Conservation (phyloP, 805 yeast genomes). For the Monosporozyma servazzii region DNA sequence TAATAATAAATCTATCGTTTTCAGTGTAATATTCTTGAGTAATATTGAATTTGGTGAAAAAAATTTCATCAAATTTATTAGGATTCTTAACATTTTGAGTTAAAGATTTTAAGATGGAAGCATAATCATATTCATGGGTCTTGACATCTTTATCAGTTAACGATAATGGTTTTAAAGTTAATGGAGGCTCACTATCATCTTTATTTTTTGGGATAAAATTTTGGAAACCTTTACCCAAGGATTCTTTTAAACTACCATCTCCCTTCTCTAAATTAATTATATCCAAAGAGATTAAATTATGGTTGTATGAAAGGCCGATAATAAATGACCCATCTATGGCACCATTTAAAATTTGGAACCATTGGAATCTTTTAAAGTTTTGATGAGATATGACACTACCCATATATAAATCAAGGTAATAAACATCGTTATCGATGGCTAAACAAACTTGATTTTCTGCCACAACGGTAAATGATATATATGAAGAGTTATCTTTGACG, state of each 20-base stretch:
- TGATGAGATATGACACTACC: conserved; percentile 7
- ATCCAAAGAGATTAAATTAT: conserved; percentile 16
- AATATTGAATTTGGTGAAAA: conserved; percentile 28
- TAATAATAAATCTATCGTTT: conserved; percentile 51
- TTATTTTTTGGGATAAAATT: conserved; percentile 2
- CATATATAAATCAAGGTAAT: conserved; percentile 20
- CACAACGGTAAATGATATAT: conserved; percentile 21
- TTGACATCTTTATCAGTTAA: conserved; percentile 9
- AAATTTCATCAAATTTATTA: conserved; percentile 25
- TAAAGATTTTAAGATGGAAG: conserved; percentile 21
- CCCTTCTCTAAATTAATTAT: conserved; percentile 47
- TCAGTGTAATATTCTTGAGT: conserved; percentile 49
- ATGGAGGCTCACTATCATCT: background rate
- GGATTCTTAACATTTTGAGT: conserved; percentile 13
- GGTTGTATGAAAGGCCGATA: conserved; percentile 6
- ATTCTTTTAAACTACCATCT: conserved; percentile 55
- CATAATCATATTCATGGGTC: conserved; percentile 12
- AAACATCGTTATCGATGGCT: conserved; percentile 22
- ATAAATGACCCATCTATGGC: conserved; percentile 8
- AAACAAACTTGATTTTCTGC: conserved; percentile 25
- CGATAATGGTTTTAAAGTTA: conserved; percentile 23
- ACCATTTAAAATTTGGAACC: conserved; percentile 7
- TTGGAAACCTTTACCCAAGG: conserved; percentile 51
- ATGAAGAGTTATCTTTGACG: conserved; percentile 7
- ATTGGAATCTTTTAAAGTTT: conserved; percentile 5